phyloP scores from a whole-genome alignment of 257 asterid species.

The Ehretia macrophylla region DNA sequence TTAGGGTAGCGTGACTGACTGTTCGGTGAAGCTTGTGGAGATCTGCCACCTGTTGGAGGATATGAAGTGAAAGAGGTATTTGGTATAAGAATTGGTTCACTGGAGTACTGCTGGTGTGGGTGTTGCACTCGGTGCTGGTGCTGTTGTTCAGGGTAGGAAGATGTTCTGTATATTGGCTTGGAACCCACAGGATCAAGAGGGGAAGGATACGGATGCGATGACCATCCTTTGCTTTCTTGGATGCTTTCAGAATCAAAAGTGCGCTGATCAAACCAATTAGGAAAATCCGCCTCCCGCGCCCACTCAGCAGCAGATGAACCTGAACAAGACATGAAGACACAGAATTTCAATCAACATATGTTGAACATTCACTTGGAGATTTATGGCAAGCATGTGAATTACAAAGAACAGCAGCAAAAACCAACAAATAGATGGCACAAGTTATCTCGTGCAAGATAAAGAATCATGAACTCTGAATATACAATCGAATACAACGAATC shows the following conservation, averaged over 20 bases:
- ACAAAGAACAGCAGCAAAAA: too few species aligned
- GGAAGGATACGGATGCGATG: conserved; percentile 59
- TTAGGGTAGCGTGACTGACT: conserved; percentile 38
- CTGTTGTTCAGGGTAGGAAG: conserved; percentile 72
- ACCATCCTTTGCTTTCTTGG: conserved; percentile 57
- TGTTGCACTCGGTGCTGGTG: conserved; percentile 49
- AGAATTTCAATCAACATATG: too few species aligned
- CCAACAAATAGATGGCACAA: too few species aligned
- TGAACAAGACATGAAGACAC: too few species aligned
- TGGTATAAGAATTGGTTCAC: conserved; percentile 67
- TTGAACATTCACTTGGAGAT: too few species aligned
- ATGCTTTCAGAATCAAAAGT: conserved; percentile 41
- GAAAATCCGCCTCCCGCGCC: conserved; percentile 57
- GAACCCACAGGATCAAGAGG: conserved; percentile 40
- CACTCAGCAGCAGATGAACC: conserved; percentile 86
- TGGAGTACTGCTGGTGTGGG: conserved; percentile 47
- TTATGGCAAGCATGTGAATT: too few species aligned
- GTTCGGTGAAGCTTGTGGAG: conserved; percentile 70
- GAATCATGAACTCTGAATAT: background rate
- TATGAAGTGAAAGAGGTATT: conserved; percentile 66
- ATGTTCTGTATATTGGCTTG: conserved; percentile 59
- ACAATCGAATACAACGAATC: background rate
- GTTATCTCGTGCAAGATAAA: too few species aligned
- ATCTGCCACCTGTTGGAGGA: conserved; percentile 69
- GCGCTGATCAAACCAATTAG: conserved; percentile 55